Percentiles rank a stretch among this genome's conserved stretches.
phyloP scores from a whole-genome alignment of 140 eudicot genomes.

The Bidens hawaiensis region DNA sequence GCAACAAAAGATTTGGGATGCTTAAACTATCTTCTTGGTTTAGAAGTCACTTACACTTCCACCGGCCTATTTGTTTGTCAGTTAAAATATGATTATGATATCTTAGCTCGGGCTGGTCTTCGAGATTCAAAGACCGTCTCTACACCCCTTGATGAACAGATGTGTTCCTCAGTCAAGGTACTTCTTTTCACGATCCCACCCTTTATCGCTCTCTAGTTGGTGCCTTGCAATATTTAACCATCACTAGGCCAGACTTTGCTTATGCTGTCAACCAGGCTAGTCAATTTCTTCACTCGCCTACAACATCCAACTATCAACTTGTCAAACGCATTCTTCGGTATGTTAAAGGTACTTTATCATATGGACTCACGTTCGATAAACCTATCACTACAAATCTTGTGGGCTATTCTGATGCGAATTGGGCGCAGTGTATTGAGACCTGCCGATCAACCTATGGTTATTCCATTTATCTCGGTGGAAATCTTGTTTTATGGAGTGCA shows the following conservation, averaged over 20 bases:
- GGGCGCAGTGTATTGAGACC: neutral
- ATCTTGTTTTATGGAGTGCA: too few relatives aligned
- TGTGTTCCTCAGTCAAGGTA: neutral
- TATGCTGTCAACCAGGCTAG: neutral
- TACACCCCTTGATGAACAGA: neutral
- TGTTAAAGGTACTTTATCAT: neutral
- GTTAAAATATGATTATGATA: neutral
- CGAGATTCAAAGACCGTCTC: neutral
- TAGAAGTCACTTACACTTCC: neutral
- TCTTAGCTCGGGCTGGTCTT: neutral
- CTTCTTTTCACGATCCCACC: neutral
- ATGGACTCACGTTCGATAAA: neutral
- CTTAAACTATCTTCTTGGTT: neutral
- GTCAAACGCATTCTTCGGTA: neutral
- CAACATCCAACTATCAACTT: neutral
- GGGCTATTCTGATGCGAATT: neutral
- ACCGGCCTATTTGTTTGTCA: neutral
- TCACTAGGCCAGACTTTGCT: neutral
- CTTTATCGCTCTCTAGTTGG: too few relatives aligned
- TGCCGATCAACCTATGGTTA: neutral
- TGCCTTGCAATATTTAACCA: neutral
- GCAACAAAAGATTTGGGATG: neutral
- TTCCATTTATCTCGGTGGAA: too few relatives aligned
- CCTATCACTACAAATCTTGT: neutral
- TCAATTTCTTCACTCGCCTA: neutral